Conservation (phyloP, 805 yeast species). For the Candida awuae region DNA sequence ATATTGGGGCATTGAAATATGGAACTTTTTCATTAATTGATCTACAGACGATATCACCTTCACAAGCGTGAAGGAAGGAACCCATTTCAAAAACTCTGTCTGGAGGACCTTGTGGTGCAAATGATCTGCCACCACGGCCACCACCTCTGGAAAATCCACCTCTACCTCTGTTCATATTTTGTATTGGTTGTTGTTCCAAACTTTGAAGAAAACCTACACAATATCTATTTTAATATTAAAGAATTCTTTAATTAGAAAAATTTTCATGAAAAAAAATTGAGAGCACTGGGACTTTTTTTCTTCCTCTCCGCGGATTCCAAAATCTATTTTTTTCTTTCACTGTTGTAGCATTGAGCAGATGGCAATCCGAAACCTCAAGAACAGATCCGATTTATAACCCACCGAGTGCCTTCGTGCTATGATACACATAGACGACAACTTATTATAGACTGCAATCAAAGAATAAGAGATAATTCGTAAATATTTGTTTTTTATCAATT, state of each 20-base stretch:
- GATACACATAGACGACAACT: no score
- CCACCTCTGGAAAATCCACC: slow-evolving; percentile 54
- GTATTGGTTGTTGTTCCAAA: slow-evolving; percentile 1
- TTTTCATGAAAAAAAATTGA: slow-evolving; percentile 1
- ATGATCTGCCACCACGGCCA: slow-evolving; percentile 60
- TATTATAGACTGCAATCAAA: no score
- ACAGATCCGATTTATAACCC: no score
- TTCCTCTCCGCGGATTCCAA: no score
- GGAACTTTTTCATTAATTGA: slow-evolving; percentile 92
- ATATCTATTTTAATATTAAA: not conserved
- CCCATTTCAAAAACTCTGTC: slow-evolving; percentile 95
- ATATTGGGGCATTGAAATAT: slow-evolving; percentile 97
- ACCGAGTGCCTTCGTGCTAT: no score
- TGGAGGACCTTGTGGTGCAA: slow-evolving; percentile 89
- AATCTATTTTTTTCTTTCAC: no score
- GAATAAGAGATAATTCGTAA: no score
- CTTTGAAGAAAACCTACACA: no score
- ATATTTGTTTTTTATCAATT: no score
- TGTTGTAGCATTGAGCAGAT: no score
- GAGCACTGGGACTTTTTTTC: no score
- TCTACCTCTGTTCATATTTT: slow-evolving; percentile 59
- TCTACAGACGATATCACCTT: slow-evolving; percentile 94
- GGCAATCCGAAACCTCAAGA: no score
- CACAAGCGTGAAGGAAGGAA: slow-evolving; percentile 81
- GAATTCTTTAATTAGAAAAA: not conserved